A percentile compares a stretch with the other conserved stretches of the same genome.
Evolutionary conservation across 257 asterid genomes (phyloP).

Genomic region (Linderniella brevidens): DNA sequence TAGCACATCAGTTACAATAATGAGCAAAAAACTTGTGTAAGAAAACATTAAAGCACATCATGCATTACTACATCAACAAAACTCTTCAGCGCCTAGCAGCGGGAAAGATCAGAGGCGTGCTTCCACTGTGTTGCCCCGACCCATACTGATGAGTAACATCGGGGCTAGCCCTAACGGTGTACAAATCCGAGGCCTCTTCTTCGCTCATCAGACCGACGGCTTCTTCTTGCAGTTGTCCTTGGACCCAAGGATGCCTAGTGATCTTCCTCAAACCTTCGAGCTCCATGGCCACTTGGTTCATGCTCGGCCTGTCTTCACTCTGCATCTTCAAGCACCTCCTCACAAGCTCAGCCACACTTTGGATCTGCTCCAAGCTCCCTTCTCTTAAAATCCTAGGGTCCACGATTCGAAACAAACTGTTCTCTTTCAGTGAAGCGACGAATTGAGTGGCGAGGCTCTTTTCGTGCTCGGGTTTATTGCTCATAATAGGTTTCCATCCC

Average conservation of each 20-base stretch:
- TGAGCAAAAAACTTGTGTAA: too few relatives aligned
- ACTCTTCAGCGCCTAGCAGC: too few relatives aligned
- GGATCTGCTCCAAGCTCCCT: constrained; percentile 20
- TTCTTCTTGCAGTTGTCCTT: constrained; percentile 10
- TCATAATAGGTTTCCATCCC: constrained; percentile 22
- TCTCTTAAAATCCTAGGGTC: constrained; percentile 25
- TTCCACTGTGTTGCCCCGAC: constrained; percentile 5
- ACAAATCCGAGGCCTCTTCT: constrained; percentile 13
- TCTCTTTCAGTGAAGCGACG: constrained; percentile 13
- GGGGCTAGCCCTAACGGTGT: constrained; percentile 12
- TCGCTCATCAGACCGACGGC: constrained; percentile 10
- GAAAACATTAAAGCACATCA: too few relatives aligned
- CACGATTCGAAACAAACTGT: constrained; percentile 15
- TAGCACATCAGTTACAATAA: too few relatives aligned
- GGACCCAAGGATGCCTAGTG: constrained; percentile 38
- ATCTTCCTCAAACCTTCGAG: constrained; percentile 41
- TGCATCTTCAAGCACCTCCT: constrained; percentile 19
- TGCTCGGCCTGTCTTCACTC: constrained; percentile 30
- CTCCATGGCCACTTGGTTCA: constrained; percentile 54
- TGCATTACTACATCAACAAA: too few relatives aligned
- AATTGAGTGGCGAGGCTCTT: constrained; percentile 15
- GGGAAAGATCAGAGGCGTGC: too few relatives aligned
- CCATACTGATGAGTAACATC: constrained; percentile 7
- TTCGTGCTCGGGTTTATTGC: constrained; percentile 9
- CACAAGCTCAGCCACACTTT: constrained; percentile 14